These are phyloP conservation scores for Neonectria neomacrospora DNA, from an alignment of 2,329 filamentous ascomycete genomes.

Conservation along the genomic window DNA sequence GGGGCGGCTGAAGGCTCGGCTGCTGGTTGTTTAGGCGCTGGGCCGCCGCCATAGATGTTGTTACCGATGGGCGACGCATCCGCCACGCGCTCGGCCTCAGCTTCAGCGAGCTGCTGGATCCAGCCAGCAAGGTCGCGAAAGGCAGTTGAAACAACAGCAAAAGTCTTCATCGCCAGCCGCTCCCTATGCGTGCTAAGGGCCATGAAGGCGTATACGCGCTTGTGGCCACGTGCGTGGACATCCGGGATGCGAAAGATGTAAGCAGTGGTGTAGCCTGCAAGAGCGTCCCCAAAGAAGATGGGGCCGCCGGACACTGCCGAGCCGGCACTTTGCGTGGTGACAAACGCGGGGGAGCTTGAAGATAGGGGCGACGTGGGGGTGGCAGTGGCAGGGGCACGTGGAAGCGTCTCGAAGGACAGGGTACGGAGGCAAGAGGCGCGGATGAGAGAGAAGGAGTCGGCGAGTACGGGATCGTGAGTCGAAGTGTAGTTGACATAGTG, in stretches of 20 bases:
- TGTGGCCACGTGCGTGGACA: constrained; percentile 73
- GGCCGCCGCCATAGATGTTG: constrained; percentile 52
- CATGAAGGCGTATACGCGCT: constrained; percentile 75
- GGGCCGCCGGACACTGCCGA: constrained; percentile 70
- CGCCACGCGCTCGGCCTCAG: constrained; percentile 67
- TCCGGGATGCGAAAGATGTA: constrained; percentile 78
- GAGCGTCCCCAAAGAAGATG: constrained; percentile 74
- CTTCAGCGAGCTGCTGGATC: constrained; percentile 73
- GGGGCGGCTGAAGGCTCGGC: constrained; percentile 48
- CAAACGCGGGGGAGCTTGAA: constrained; percentile 59
- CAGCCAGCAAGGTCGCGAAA: constrained; percentile 73
- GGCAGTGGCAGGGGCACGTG: constrained; percentile 61
- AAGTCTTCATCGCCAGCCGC: constrained; percentile 72
- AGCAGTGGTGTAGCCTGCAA: constrained; percentile 74
- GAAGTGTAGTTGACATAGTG: constrained; percentile 77
- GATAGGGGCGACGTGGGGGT: constrained; percentile 51
- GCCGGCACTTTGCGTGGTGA: constrained; percentile 65
- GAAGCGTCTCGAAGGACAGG: constrained; percentile 73
- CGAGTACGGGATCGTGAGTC: constrained; percentile 70
- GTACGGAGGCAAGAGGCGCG: constrained; percentile 74
- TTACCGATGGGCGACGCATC: constrained; percentile 56
- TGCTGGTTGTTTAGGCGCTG: constrained; percentile 42
- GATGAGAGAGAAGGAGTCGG: constrained; percentile 73
- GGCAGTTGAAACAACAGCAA: constrained; percentile 69
- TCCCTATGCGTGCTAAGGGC: constrained; percentile 74